A percentile compares a stretch with the other conserved stretches of the same genome.
Conservation (phyloP, 2,329 filamentous ascomycete species). For the Cercospora sesami region DNA sequence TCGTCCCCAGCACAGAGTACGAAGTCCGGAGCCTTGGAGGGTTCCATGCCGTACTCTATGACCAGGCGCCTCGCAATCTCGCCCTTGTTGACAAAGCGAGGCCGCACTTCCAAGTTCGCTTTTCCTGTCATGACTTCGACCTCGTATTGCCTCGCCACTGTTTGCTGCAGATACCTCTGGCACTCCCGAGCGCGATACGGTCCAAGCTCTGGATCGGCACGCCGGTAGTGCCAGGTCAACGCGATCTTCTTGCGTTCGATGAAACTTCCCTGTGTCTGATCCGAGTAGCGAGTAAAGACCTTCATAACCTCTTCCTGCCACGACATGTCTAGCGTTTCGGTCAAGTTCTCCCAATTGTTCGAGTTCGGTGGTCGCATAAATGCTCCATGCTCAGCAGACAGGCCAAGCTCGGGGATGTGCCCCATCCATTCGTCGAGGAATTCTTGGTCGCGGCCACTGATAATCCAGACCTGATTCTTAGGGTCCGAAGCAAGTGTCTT, state of each 20-base stretch:
- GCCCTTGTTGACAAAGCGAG: constrained; percentile 96
- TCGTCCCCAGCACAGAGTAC: constrained; percentile 91
- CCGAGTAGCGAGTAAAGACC: constrained; percentile 84
- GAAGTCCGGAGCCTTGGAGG: constrained; percentile 70
- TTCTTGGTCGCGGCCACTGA: constrained; percentile 88
- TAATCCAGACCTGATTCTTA: constrained; percentile 93
- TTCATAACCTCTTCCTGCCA: constrained; percentile 87
- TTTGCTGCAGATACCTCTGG: constrained; percentile 75
- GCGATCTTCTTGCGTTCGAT: constrained; percentile 94
- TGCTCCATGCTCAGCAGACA: constrained; percentile 94
- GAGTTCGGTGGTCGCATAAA: constrained; percentile 82
- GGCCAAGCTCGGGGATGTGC: constrained; percentile 84
- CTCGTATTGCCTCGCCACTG: constrained; percentile 76
- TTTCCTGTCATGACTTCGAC: constrained; percentile 97
- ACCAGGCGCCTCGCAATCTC: constrained; percentile 87
- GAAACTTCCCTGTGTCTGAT: constrained; percentile 85
- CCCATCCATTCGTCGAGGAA: constrained; percentile 90
- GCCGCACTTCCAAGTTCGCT: constrained; percentile 94
- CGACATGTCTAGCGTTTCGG: constrained; percentile 82
- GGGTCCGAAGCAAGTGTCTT: constrained; percentile 77
- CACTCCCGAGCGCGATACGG: constrained; percentile 76
- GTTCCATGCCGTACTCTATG: constrained; percentile 63
- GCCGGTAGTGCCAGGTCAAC: constrained; percentile 94
- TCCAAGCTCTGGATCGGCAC: constrained; percentile 83
- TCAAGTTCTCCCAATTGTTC: constrained; percentile 83